Evolutionary conservation across 805 yeast species (phyloP).

Genomic region (Ogataea zsoltii): DNA sequence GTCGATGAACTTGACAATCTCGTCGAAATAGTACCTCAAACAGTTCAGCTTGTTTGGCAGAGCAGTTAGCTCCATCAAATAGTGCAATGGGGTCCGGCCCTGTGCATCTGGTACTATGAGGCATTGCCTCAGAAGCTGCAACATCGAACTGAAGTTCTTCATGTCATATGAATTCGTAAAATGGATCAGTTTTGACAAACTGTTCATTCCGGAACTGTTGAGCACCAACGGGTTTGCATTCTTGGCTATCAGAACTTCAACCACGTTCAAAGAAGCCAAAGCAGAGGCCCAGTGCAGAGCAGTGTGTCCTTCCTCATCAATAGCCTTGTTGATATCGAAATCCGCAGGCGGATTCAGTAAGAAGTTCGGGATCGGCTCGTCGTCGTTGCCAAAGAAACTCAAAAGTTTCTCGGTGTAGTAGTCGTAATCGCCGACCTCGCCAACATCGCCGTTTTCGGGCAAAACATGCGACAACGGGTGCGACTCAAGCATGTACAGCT

Average conservation of each 20-base stretch:
- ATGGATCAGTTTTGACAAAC: slow-evolving; percentile 65
- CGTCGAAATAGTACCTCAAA: slow-evolving; percentile 53
- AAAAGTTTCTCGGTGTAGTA: slow-evolving; percentile 43
- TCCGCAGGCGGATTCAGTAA: slow-evolving; percentile 59
- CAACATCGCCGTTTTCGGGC: slow-evolving; percentile 8
- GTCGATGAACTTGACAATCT: slow-evolving; percentile 31
- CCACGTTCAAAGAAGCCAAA: slow-evolving; percentile 64
- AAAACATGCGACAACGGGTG: slow-evolving; percentile 18
- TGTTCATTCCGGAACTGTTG: slow-evolving; percentile 63
- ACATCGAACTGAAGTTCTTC: slow-evolving; percentile 56
- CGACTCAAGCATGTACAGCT: slow-evolving; percentile 11
- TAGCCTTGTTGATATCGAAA: slow-evolving; percentile 63
- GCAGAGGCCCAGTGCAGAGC: slow-evolving; percentile 87
- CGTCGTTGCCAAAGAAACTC: slow-evolving; percentile 54
- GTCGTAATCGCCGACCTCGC: slow-evolving; percentile 39
- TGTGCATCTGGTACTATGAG: slow-evolving; percentile 69
- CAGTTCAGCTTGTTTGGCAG: slow-evolving; percentile 47
- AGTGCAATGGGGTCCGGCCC: slow-evolving; percentile 75
- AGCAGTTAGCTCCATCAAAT: slow-evolving; percentile 53
- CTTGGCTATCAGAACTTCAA: slow-evolving; percentile 54
- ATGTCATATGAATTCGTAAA: slow-evolving; percentile 74
- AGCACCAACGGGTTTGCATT: slow-evolving; percentile 60
- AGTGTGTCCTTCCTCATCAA: slow-evolving; percentile 81
- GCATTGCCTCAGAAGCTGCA: slow-evolving; percentile 63
- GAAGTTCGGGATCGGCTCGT: slow-evolving; percentile 37